These are phyloP conservation scores for Pichia pseudocactophila DNA, from an alignment of 805 yeast species.

Conservation along the genomic window DNA sequence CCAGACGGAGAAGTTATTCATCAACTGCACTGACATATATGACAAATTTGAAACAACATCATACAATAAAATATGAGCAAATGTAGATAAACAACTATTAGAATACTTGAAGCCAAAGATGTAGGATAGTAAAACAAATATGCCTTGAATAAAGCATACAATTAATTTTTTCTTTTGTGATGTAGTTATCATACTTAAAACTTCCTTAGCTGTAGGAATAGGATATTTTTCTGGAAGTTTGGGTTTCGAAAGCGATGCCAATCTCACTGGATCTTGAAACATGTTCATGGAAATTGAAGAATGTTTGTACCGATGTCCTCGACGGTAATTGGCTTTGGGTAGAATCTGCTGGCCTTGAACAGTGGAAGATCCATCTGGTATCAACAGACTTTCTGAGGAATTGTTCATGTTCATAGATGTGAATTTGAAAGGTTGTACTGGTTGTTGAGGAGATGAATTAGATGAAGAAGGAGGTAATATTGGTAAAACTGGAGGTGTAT, in stretches of 20 bases:
- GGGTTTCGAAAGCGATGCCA: slow-evolving; percentile 64
- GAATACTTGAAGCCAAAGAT: slow-evolving; percentile 48
- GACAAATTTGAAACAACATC: slow-evolving; percentile 73
- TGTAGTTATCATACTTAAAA: slow-evolving; percentile 46
- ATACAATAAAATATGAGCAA: slow-evolving; percentile 81
- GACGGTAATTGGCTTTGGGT: slow-evolving; percentile 60
- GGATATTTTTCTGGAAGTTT: slow-evolving; percentile 58
- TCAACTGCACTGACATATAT: slow-evolving; percentile 61
- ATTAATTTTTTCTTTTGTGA: slow-evolving; percentile 49
- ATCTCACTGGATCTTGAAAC: slow-evolving; percentile 58
- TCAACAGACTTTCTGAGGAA: slow-evolving; percentile 9
- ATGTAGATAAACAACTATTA: slow-evolving; percentile 56
- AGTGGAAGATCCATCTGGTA: not conserved
- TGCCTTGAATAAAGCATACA: slow-evolving; percentile 53
- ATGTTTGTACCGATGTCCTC: slow-evolving; percentile 93
- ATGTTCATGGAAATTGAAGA: slow-evolving; percentile 94
- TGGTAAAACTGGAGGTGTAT: slow-evolving; percentile 17
- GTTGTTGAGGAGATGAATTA: slow-evolving; percentile 13
- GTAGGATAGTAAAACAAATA: slow-evolving; percentile 48
- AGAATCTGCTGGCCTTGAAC: slow-evolving; percentile 9
- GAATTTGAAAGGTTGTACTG: slow-evolving; percentile 55
- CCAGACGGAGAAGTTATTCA: slow-evolving; percentile 94
- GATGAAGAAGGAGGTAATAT: slow-evolving; percentile 17
- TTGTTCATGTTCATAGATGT: slow-evolving; percentile 36
- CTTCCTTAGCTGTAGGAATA: slow-evolving; percentile 62